phyloP scores from a whole-genome alignment of 2,329 filamentous ascomycete species.

The Lasiodiplodia sp. region DNA sequence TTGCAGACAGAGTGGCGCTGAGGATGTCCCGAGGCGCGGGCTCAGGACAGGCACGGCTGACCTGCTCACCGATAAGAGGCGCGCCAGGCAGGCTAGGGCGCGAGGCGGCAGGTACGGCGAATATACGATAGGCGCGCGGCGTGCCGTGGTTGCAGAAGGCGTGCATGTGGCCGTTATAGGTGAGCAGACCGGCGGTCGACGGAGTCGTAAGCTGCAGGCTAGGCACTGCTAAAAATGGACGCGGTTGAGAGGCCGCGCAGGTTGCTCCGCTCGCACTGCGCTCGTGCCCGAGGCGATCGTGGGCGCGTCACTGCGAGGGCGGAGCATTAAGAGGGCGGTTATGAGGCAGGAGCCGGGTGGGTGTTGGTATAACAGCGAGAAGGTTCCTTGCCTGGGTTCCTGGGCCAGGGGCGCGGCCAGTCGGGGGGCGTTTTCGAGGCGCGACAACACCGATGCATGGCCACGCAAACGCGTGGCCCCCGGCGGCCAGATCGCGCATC shows the following conservation, averaged over 20 bases:
- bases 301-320: conserved; percentile 4
- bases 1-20: background rate
- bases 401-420: conserved; percentile 19
- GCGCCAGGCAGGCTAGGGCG: conserved; percentile 1
- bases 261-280: background rate
- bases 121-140: background rate
- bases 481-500: conserved; percentile 10
- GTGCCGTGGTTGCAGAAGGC: conserved; percentile 18
- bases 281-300: background rate
- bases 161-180: background rate
- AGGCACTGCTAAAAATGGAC: conserved; percentile 6
- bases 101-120: background rate
- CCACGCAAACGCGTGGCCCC: conserved; percentile 24
- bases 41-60: conserved; percentile 1
- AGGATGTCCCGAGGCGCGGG: background rate
- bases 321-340: background rate
- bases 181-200: background rate
- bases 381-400: conserved; percentile 6
- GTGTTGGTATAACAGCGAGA: background rate
- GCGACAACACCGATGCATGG: background rate
- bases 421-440: background rate
- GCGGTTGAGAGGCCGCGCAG: conserved; percentile 16
- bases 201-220: conserved; percentile 15
- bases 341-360: background rate
- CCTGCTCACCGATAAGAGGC: background rate